Evolutionary conservation across 129 eudicot genomes (phyloP).

Genomic region (Arctium lappa): DNA sequence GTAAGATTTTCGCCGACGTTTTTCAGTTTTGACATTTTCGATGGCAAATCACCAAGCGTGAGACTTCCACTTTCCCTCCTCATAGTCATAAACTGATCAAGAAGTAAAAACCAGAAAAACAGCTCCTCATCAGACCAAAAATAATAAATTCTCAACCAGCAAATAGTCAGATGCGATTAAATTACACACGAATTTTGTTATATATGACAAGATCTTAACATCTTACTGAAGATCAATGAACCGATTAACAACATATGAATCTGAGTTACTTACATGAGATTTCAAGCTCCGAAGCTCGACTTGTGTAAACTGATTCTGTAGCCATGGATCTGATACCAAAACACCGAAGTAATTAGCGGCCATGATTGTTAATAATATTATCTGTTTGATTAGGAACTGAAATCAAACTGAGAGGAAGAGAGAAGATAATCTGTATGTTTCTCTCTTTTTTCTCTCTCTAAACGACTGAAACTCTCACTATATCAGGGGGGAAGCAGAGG

Average conservation of each 20-base stretch:
- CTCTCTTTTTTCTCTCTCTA: slow-evolving; percentile 21
- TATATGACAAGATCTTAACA: slow-evolving; percentile 5
- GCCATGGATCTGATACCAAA: slow-evolving; percentile 97
- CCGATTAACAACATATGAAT: slow-evolving; percentile 11
- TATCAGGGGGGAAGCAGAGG: slow-evolving; percentile 35
- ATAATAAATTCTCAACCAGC: neutral
- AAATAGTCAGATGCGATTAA: slow-evolving; percentile 3
- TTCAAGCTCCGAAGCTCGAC: slow-evolving; percentile 91
- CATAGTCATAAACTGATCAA: slow-evolving; percentile 64
- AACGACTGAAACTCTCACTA: slow-evolving; percentile 11
- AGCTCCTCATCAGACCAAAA: neutral
- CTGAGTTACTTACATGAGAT: slow-evolving; percentile 54
- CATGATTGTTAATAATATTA: slow-evolving; percentile 22
- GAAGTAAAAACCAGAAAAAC: neutral
- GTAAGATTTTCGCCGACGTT: slow-evolving; percentile 84
- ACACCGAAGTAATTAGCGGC: slow-evolving; percentile 82
- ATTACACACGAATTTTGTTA: slow-evolving; percentile 1
- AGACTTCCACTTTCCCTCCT: slow-evolving; percentile 78
- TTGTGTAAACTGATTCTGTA: slow-evolving; percentile 98
- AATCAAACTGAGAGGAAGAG: slow-evolving; percentile 6
- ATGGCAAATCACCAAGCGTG: slow-evolving; percentile 75
- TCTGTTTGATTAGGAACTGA: neutral
- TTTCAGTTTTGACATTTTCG: slow-evolving; percentile 82
- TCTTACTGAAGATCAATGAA: neutral
- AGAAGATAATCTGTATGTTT: neutral